phyloP scores from a whole-genome alignment of 2,329 filamentous ascomycete genomes.

The Trichoderma aggressivum region DNA sequence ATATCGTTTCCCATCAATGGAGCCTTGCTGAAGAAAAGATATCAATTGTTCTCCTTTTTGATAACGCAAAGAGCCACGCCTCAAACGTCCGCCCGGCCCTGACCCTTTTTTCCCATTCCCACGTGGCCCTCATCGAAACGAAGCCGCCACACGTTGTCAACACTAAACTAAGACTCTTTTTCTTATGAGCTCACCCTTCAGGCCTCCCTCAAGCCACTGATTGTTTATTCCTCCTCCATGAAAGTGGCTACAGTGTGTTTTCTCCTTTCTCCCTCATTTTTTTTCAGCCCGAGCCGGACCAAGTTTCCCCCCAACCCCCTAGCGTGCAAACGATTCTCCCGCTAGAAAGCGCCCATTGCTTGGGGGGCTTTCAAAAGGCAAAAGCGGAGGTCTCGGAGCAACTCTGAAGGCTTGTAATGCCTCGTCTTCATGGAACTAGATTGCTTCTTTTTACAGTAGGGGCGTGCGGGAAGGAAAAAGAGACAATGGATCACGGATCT shows the following conservation, averaged over 20 bases:
- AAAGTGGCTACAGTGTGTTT: not conserved
- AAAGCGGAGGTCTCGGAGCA: not conserved
- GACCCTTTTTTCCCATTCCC: not conserved
- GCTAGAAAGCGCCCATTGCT: not conserved
- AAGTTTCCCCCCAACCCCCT: not conserved
- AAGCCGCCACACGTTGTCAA: not conserved
- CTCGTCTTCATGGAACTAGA: not conserved
- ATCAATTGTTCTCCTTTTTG: not conserved
- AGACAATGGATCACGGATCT: not conserved
- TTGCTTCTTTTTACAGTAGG: not conserved
- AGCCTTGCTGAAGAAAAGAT: not conserved
- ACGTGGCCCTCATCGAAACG: not conserved
- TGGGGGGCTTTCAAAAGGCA: not conserved
- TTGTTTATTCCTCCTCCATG: not conserved
- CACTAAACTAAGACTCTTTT: not conserved
- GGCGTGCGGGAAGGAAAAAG: not conserved
- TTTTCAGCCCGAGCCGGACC: not conserved
- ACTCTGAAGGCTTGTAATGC: not conserved
- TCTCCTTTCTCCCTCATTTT: not conserved
- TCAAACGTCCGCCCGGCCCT: not conserved
- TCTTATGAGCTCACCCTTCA: not conserved
- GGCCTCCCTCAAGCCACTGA: not conserved
- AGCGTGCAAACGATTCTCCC: not conserved
- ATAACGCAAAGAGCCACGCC: not conserved
- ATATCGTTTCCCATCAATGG: not conserved